phyloP scores from a whole-genome alignment of 73 alveolate genomes.

The Breviolum minutum region DNA sequence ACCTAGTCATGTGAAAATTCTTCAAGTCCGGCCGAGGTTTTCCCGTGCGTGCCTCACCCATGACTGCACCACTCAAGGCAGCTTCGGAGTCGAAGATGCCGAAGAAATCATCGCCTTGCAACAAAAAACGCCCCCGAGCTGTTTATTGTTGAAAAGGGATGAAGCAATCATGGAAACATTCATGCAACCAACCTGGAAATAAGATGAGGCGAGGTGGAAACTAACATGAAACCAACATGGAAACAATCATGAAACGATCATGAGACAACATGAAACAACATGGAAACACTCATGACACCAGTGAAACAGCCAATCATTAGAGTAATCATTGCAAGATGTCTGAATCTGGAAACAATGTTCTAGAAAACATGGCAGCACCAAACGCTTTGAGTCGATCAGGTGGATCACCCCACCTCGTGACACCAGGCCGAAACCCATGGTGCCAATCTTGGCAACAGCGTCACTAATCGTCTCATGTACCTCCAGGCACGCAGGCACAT shows the following conservation, averaged over 20 bases:
- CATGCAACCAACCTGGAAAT: too few species aligned
- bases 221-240: too few species aligned
- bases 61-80: conserved; percentile 14
- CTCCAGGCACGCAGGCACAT: neutral
- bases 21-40: too few species aligned
- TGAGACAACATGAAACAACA: too few species aligned
- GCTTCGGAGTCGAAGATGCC: conserved; percentile 70
- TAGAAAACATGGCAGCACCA: neutral
- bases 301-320: neutral
- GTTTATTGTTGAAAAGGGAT: neutral
- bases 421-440: conserved; percentile 26
- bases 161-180: too few species aligned
- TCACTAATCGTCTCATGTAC: conserved; percentile 6
- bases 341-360: neutral
- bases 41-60: neutral
- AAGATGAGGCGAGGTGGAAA: neutral
- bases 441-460: conserved; percentile 28
- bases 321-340: neutral
- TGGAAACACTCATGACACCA: too few species aligned
- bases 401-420: neutral
- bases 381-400: too few species aligned
- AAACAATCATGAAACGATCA: too few species aligned
- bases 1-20: neutral
- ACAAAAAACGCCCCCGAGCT: neutral
- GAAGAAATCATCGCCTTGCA: conserved; percentile 7